Conservation (phyloP, 495 filamentous ascomycete genomes). For the Pseudomonodictys pantanalensis region DNA sequence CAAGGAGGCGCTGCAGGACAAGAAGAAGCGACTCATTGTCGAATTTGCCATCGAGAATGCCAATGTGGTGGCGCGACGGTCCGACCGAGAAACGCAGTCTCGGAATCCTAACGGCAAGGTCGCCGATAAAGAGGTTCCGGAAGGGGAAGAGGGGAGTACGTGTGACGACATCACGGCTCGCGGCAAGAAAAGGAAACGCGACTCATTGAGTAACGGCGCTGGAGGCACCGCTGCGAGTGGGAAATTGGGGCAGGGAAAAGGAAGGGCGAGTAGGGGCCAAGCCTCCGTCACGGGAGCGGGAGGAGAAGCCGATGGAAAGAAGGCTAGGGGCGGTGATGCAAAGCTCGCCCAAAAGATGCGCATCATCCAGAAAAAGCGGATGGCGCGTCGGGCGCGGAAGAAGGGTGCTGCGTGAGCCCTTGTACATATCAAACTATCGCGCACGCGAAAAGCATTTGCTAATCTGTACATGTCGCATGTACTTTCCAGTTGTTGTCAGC, state of each 20-base stretch:
- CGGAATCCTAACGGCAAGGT: slow-evolving; percentile 40
- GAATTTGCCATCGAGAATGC: slow-evolving; percentile 99
- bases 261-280: slow-evolving; percentile 37
- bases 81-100: slow-evolving; percentile 65
- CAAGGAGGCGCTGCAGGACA: slow-evolving; percentile 51
- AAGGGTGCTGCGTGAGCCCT: slow-evolving; percentile 20
- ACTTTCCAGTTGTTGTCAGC: too few relatives aligned
- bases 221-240: neutral
- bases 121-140: slow-evolving; percentile 6
- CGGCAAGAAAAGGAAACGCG: slow-evolving; percentile 26
- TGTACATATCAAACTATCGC: too few relatives aligned
- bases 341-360: slow-evolving; percentile 59
- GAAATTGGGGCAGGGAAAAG: slow-evolving; percentile 16
- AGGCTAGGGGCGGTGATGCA: slow-evolving; percentile 38
- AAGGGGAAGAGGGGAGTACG: neutral
- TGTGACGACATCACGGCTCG: slow-evolving; percentile 14
- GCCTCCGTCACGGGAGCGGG: slow-evolving; percentile 35
- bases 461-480: too few relatives aligned
- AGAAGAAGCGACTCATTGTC: slow-evolving; percentile 78
- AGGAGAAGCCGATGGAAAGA: neutral
- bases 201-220: neutral
- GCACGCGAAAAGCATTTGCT: too few relatives aligned
- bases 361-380: slow-evolving; percentile 68
- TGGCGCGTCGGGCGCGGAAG: slow-evolving; percentile 54
- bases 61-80: slow-evolving; percentile 78